Conservation (phyloP, 176 grass and related monocot genomes). For the Phoenix roebelenii region DNA sequence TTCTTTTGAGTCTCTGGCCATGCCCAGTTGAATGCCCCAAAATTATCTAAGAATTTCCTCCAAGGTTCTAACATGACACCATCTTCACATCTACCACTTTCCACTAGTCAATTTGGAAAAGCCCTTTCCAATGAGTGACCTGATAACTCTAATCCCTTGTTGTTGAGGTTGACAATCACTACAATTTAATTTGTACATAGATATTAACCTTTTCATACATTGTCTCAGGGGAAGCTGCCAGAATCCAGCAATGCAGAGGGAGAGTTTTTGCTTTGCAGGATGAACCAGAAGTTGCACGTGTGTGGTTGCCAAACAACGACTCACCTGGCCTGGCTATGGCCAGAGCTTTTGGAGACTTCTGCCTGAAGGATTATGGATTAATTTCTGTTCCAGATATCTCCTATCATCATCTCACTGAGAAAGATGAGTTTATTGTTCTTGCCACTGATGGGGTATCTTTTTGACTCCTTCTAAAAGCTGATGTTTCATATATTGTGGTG, state of each 20-base stretch:
- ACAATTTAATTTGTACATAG: too few species aligned
- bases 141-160: too few species aligned
- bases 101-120: too few species aligned
- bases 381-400: conserved; percentile 96
- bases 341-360: conserved; percentile 98
- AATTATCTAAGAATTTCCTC: too few species aligned
- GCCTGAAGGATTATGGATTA: conserved; percentile 98
- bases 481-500: too few species aligned
- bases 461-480: conserved; percentile 1
- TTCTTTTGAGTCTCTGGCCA: too few species aligned
- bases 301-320: conserved; percentile 94
- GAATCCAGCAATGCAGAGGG: conserved; percentile 89
- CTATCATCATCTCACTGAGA: conserved; percentile 65
- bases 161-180: too few species aligned
- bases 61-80: too few species aligned
- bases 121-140: too few species aligned
- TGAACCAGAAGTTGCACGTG: conserved; percentile 92
- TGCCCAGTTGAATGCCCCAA: too few species aligned
- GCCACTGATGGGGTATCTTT: conserved; percentile 84
- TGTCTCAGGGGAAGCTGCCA: conserved; percentile 64
- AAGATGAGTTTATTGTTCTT: conserved; percentile 91
- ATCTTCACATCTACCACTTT: too few species aligned
- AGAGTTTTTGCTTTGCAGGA: conserved; percentile 97
- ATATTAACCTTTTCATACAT: neutral
- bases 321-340: conserved; percentile 98